phyloP scores from a whole-genome alignment of 1,284 basidiomycete genomes.

The Marasmius sp. region DNA sequence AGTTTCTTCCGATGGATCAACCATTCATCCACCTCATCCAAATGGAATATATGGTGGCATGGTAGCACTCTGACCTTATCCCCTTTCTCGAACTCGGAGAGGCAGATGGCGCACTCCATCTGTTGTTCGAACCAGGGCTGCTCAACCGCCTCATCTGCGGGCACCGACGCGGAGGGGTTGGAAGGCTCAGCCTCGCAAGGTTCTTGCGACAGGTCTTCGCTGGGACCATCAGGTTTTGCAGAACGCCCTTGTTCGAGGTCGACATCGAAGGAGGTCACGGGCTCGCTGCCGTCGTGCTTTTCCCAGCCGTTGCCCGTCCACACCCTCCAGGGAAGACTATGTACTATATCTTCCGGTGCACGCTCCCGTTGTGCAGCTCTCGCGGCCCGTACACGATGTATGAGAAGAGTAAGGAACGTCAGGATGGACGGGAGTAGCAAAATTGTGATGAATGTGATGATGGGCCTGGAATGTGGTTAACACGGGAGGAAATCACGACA shows the following conservation, averaged over 20 bases:
- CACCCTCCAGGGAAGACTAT: conserved; percentile 72
- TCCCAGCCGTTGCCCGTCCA: conserved; percentile 81
- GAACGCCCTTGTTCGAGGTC: conserved; percentile 38
- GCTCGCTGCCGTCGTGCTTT: conserved; percentile 56
- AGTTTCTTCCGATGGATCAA: conserved; percentile 86
- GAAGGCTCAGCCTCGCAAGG: conserved; percentile 31
- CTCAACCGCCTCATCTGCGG: conserved; percentile 21
- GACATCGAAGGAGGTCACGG: conserved; percentile 25
- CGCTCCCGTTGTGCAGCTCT: conserved; percentile 78
- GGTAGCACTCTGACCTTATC: conserved; percentile 88
- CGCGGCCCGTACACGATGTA: conserved; percentile 76
- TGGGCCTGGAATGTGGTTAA: conserved; percentile 49
- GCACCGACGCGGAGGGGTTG: conserved; percentile 35
- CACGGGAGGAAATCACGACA: conserved; percentile 3
- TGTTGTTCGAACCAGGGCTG: conserved; percentile 76
- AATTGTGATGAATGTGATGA: conserved; percentile 78
- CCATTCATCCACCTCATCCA: conserved; percentile 88
- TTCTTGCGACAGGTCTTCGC: background rate
- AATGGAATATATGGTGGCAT: conserved; percentile 87
- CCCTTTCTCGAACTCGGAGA: conserved; percentile 80
- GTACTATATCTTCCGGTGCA: conserved; percentile 77
- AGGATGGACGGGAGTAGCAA: conserved; percentile 79
- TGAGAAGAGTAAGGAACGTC: conserved; percentile 78
- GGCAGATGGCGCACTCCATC: conserved; percentile 86
- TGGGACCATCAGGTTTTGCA: conserved; percentile 9